Evolutionary conservation across 192 early-diverging fungal genomes (phyloP).

Genomic region (Backusella tuberculispora): DNA sequence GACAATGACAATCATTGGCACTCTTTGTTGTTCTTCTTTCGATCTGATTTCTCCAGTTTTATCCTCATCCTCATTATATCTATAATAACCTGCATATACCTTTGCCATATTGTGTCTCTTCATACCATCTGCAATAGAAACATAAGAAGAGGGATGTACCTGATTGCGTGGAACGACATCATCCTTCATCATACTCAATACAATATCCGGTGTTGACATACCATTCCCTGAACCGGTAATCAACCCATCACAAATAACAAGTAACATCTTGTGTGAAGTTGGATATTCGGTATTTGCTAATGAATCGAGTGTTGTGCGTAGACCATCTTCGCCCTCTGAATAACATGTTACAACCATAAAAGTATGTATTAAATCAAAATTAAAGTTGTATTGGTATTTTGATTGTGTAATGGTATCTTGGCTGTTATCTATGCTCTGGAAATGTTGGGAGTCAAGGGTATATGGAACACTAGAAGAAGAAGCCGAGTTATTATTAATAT

Average conservation of each 20-base stretch:
- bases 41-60: conserved; percentile 34
- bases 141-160: conserved; percentile 77
- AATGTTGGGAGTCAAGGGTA: conserved; percentile 17
- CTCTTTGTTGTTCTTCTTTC: conserved; percentile 49
- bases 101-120: conserved; percentile 93
- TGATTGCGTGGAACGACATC: conserved; percentile 66
- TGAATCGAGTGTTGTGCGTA: conserved; percentile 79
- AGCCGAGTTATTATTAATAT: neutral
- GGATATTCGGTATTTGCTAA: conserved; percentile 75
- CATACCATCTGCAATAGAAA: conserved; percentile 86
- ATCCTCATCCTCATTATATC: conserved; percentile 55
- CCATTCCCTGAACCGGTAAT: conserved; percentile 76
- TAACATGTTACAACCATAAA: conserved; percentile 81
- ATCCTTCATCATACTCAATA: conserved; percentile 80
- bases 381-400: conserved; percentile 44
- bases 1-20: conserved; percentile 78
- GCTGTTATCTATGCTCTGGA: neutral
- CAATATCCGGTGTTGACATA: conserved; percentile 77
- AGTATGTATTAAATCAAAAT: conserved; percentile 66
- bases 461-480: conserved; percentile 18
- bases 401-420: conserved; percentile 24
- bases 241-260: conserved; percentile 81
- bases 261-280: conserved; percentile 75
- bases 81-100: conserved; percentile 91
- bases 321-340: conserved; percentile 74